Percentiles rank a stretch among this genome's conserved stretches.
Evolutionary conservation across 352 stramenopile genomes (phyloP).

Genomic region (Phytopythium aichiense): DNA sequence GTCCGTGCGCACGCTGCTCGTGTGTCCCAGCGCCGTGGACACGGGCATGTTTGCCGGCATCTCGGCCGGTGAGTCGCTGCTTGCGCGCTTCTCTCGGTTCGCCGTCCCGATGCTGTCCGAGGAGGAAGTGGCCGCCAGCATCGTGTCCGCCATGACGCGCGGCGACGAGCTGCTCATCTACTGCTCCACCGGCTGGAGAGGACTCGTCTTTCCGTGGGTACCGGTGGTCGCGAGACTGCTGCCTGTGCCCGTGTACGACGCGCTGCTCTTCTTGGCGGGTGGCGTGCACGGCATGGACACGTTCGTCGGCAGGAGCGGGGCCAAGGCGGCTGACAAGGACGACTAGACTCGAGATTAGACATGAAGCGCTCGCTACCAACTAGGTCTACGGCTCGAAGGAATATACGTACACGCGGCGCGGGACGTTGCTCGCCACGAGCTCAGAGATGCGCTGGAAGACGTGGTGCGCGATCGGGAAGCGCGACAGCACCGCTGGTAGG

Average conservation of each 20-base stretch:
- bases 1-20: slow-evolving; percentile 65
- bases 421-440: not conserved
- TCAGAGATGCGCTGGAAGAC: not conserved
- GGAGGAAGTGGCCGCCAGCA: slow-evolving; percentile 40
- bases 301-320: slow-evolving; percentile 35
- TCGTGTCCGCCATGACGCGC: slow-evolving; percentile 48
- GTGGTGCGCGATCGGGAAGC: not conserved
- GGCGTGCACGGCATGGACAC: slow-evolving; percentile 75
- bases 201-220: slow-evolving; percentile 45
- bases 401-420: not conserved
- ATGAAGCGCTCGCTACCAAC: not conserved
- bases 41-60: slow-evolving; percentile 76
- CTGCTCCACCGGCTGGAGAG: slow-evolving; percentile 57
- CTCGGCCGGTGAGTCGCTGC: slow-evolving; percentile 3
- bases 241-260: slow-evolving; percentile 48
- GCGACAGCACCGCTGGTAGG: not conserved
- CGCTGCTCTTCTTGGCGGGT: slow-evolving; percentile 48
- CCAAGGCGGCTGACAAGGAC: not conserved
- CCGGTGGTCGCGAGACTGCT: slow-evolving; percentile 43
- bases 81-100: slow-evolving; percentile 21
- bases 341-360: not conserved
- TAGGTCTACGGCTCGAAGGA: not conserved
- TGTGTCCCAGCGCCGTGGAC: slow-evolving; percentile 66
- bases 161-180: slow-evolving; percentile 61
- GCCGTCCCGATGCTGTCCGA: slow-evolving; percentile 53